phyloP scores from a whole-genome alignment of 192 early-diverging fungal genomes.

The Geosiphon pyriformis region DNA sequence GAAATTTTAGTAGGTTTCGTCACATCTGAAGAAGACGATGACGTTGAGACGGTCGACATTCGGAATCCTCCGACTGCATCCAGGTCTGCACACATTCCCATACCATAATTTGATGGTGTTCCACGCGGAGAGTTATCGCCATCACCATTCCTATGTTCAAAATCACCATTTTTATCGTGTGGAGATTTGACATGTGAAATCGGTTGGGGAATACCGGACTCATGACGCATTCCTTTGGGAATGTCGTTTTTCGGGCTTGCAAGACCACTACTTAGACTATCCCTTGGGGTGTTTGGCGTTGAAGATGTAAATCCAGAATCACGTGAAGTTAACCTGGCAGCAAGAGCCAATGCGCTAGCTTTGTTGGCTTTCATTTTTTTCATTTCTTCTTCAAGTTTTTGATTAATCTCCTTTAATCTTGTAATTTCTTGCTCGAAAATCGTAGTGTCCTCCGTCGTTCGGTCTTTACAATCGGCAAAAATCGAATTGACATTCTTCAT shows the following conservation, averaged over 20 bases:
- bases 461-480: neutral
- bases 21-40: constrained; percentile 5
- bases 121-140: constrained; percentile 14
- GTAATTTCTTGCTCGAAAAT: constrained; percentile 24
- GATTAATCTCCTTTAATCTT: neutral
- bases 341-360: neutral
- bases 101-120: neutral
- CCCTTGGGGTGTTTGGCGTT: constrained; percentile 1
- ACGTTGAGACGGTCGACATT: constrained; percentile 7
- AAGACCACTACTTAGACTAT: too few relatives aligned
- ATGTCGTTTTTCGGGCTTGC: neutral
- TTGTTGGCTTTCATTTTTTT: neutral
- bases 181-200: constrained; percentile 33
- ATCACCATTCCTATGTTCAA: constrained; percentile 18
- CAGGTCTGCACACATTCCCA: neutral
- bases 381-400: constrained; percentile 11
- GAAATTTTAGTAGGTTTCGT: constrained; percentile 24
- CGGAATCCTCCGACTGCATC: constrained; percentile 18
- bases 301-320: neutral
- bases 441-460: neutral
- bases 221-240: constrained; percentile 24
- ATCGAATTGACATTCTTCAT: constrained; percentile 5
- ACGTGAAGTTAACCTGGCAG: neutral
- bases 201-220: constrained; percentile 32
- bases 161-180: constrained; percentile 32